These are phyloP conservation scores for Penicillium sp. DNA, from an alignment of 2,329 filamentous ascomycete species.

Conservation along the genomic window DNA sequence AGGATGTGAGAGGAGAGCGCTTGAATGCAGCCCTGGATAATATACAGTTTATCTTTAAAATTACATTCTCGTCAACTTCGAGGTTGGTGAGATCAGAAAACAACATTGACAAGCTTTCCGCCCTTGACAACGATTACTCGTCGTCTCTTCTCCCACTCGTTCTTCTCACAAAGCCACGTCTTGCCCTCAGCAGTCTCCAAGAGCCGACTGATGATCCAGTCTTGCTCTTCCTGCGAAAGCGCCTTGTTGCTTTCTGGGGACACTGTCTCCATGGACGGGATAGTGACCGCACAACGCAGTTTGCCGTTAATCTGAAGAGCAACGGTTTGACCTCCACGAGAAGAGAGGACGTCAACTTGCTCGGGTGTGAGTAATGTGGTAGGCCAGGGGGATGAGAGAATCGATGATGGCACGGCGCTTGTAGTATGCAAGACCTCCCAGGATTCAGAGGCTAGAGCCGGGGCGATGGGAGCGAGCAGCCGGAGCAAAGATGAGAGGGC, in stretches of 20 bases:
- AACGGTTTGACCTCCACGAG: constrained; percentile 51
- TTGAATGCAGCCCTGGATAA: neutral
- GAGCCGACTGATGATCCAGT: constrained; percentile 65
- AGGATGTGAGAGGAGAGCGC: neutral
- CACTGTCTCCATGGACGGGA: constrained; percentile 55
- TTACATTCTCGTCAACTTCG: neutral
- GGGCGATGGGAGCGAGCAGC: constrained; percentile 77
- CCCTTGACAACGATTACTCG: constrained; percentile 67
- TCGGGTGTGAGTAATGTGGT: constrained; percentile 39
- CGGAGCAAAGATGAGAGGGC: constrained; percentile 63
- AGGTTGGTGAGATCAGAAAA: constrained; percentile 49
- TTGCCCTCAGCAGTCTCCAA: constrained; percentile 63
- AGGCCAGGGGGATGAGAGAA: constrained; percentile 62
- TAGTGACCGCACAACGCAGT: constrained; percentile 66
- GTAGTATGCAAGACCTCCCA: constrained; percentile 62
- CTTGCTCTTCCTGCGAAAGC: constrained; percentile 45
- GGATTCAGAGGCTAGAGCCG: constrained; percentile 78
- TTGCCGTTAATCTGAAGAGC: constrained; percentile 83
- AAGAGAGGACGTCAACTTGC: constrained; percentile 50
- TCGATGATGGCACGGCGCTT: constrained; percentile 26
- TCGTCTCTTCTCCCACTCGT: constrained; percentile 57
- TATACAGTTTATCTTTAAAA: constrained; percentile 8
- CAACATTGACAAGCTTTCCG: constrained; percentile 74
- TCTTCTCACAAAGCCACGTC: constrained; percentile 55
- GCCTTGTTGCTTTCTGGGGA: constrained; percentile 15